Percentiles rank a stretch among this genome's conserved stretches.
These are phyloP conservation scores for Cornus florida DNA, from an alignment of 148 eudicot species.

Conservation along the genomic window DNA sequence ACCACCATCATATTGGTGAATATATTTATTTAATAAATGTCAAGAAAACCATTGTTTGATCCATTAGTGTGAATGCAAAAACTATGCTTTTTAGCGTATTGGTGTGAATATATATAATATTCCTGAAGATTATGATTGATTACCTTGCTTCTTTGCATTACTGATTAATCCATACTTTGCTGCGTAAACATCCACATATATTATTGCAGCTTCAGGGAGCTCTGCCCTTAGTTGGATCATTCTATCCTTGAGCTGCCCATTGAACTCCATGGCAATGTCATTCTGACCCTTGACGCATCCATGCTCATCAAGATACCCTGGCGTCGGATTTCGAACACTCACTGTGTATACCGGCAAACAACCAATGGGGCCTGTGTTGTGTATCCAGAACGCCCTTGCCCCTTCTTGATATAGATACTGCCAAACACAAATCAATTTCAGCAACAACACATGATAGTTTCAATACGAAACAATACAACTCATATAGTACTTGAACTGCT, in stretches of 20 bases:
- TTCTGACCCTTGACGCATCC: constrained; percentile 11
- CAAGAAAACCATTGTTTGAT: no score
- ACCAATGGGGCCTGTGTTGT: constrained; percentile 39
- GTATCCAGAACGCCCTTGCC: constrained; percentile 36
- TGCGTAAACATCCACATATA: constrained; percentile 66
- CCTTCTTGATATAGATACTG: constrained; percentile 3
- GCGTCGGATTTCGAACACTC: not conserved
- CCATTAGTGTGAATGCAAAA: no score
- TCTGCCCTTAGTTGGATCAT: constrained; percentile 36
- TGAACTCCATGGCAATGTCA: constrained; percentile 1
- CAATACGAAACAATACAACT: no score
- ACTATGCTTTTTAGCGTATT: no score
- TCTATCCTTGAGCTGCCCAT: constrained; percentile 16
- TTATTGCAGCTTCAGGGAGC: constrained; percentile 58
- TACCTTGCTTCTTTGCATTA: constrained; percentile 59
- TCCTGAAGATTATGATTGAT: constrained; percentile 3
- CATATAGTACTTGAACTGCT: constrained; percentile 36
- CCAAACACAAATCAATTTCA: not conserved
- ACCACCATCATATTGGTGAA: no score
- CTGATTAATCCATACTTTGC: constrained; percentile 69
- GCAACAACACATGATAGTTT: not conserved
- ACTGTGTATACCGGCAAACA: constrained; percentile 23
- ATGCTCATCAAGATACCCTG: constrained; percentile 2
- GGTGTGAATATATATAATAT: no score
- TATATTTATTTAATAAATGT: no score